Evolutionary conservation across 257 asterid genomes (phyloP), one percentile per base, ranked within the genome.

Genomic region (Solanum etuberosum): DNA sequence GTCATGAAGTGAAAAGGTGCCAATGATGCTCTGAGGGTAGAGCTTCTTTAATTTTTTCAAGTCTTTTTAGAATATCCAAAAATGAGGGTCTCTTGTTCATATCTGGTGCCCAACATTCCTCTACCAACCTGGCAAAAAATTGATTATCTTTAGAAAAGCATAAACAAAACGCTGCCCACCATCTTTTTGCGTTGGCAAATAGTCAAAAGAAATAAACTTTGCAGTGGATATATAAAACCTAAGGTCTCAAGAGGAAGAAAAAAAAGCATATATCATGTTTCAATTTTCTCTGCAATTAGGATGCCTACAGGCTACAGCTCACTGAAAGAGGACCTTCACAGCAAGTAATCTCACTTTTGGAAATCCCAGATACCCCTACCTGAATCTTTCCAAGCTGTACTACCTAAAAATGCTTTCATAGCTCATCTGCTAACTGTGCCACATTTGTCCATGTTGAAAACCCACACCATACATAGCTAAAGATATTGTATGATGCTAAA

Each of bases 61-160:
- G 97, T 86, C 87, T 90, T 94, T 92, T 93, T 90, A 97, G 87
- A 54, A 97, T 96, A 70, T 97, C 97, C 93, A 96, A 87, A 93
- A 97, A 97, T 3, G 98, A 78, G 15, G 99, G 99, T 88, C 99
- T 94, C 83, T 87, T 86, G 82, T 91, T 93, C 98, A 93, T 95
- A 88, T 97, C 98, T 21, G 94, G 90, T 13, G 97, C 95, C 99
- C 99, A 96, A 92, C 99, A 94, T 65, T 87, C 89, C 87, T 89
- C 94, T 23, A 93, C 92, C 91, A 96, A 92, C 91, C 99, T 96
- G 25, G 25, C 63, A 40, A 78, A 43, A 48, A 81, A 10, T 29
- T 20, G 18, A 20, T 18, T 31, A 31, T 16, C 23, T 31, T 81
- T 29, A 81, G 85, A 2, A 29, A 80, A 74, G 21, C 23, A 12